Percentiles rank a stretch among this genome's conserved stretches.
These are phyloP conservation scores for Claviceps africana DNA, from an alignment of 2,329 filamentous ascomycete genomes.

Conservation along the genomic window DNA sequence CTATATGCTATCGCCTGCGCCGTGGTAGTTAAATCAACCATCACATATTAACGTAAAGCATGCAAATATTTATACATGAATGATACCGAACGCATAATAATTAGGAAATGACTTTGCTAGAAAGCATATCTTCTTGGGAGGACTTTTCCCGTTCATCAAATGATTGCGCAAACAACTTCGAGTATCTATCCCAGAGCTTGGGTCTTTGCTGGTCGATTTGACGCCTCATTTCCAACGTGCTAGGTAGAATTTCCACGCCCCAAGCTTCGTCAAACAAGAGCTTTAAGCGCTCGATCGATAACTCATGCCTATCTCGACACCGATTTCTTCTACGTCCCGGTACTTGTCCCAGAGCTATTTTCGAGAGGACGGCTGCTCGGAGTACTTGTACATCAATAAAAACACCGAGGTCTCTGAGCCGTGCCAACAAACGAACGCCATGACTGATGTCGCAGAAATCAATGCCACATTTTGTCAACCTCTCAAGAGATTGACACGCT, in stretches of 20 bases:
- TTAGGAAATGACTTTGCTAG: background rate
- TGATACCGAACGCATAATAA: background rate
- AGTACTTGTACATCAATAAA: conserved; percentile 20
- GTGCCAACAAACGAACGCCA: conserved; percentile 22
- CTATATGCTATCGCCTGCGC: too few relatives aligned
- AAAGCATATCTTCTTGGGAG: background rate
- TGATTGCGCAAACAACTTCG: conserved; percentile 12
- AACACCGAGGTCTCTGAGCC: conserved; percentile 21
- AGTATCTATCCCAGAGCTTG: conserved; percentile 18
- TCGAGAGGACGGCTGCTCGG: conserved; percentile 14
- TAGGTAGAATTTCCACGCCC: conserved; percentile 19
- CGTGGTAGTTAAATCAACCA: background rate
- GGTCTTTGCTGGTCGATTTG: conserved; percentile 17
- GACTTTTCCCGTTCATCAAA: background rate
- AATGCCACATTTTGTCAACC: conserved; percentile 5
- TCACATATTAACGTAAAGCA: background rate
- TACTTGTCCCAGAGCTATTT: conserved; percentile 17
- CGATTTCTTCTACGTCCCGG: conserved; percentile 15
- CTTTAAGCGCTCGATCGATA: conserved; percentile 18
- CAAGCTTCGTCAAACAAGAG: conserved; percentile 20
- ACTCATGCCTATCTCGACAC: conserved; percentile 18
- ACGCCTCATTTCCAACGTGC: conserved; percentile 9
- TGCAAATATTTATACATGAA: background rate
- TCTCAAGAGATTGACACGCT: conserved; percentile 5
- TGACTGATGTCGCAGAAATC: conserved; percentile 20